Conservation (phyloP, 108 stramenopile species). For the Chaetoceros tenuissimus region DNA sequence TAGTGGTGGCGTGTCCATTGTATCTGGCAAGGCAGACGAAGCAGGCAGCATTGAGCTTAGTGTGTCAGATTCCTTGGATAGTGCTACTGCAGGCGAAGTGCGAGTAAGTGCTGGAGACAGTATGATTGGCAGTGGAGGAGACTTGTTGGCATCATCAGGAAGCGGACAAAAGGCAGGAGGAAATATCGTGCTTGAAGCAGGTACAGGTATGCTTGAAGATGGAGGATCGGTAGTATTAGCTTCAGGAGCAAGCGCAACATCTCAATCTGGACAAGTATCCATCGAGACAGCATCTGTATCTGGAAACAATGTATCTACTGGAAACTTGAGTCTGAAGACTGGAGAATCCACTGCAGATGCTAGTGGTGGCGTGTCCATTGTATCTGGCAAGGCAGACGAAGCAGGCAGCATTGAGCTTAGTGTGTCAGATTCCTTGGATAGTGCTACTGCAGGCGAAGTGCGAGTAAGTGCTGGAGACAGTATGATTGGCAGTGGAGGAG, state of each 20-base stretch:
- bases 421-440: neutral
- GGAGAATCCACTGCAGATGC: neutral
- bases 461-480: neutral
- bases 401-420: neutral
- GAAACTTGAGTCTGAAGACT: neutral
- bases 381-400: neutral
- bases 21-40: too few relatives aligned
- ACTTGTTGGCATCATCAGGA: too few relatives aligned
- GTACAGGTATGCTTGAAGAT: neutral
- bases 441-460: neutral
- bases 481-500: neutral
- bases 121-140: too few relatives aligned
- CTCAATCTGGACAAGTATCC: conserved; percentile 2
- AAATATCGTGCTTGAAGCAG: conserved; percentile 3
- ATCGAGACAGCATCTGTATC: conserved; percentile 2
- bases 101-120: too few relatives aligned
- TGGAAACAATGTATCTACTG: neutral
- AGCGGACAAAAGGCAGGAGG: too few relatives aligned
- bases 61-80: too few relatives aligned
- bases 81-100: too few relatives aligned
- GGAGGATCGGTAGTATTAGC: neutral
- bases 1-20: too few relatives aligned
- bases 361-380: neutral
- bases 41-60: too few relatives aligned
- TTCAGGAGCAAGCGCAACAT: conserved; percentile 3